Base-by-base conservation (phyloP, 495 filamentous ascomycete species). In the Penicillium robsamsonii region DNA sequence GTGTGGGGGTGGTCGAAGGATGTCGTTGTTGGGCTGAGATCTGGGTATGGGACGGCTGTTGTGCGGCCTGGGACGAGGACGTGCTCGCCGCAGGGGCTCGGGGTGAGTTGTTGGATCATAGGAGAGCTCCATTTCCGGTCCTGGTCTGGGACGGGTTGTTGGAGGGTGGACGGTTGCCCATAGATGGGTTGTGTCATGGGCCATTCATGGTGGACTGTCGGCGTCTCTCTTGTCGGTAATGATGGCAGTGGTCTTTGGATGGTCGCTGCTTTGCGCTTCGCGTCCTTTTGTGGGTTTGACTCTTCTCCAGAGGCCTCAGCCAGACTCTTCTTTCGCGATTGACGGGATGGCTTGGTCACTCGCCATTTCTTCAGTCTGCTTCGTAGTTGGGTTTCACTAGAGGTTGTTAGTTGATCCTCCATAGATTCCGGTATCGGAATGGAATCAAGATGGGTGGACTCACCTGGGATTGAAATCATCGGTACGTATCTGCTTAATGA, bases 361-460 rank as follows among this genome's bases (percentile, higher is more conserved):
- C 75, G 67, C 75, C 75, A 78, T 63, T 78, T 78, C 70, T 78
- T 78, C 47, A 78, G 53, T 44, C 75, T 69, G 49, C 75, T 78
- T 31, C 75, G 73, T 51, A 78, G 44, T 62, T 78, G 75, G 17
- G 75, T 78, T 66, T 78, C 75, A 65, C 75, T 78, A n/a, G 45
- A 27, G 1, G 9, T 18, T 45, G 13, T 46, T 47, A 59, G 45
- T 22, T 17, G 13, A 29, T 27, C 8, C 3, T 42, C 12, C 31
- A 42, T 3, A 13, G 35, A n/a, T 13, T 27, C 35, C n/a, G 13
- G 18, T 35, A 29, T 38, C 35, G 25, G 18, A 55, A 24, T 10
- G 0, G 42, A n/a, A 24, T 8, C 0, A 37, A 20, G 3, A n/a
- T 42, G 15, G 9, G 9, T 27, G 11, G 1, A 53, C 69, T 59